A percentile compares a stretch with the other conserved stretches of the same genome.
Conservation (phyloP, 108 stramenopile genomes). For the Nitzschia putrida region DNA sequence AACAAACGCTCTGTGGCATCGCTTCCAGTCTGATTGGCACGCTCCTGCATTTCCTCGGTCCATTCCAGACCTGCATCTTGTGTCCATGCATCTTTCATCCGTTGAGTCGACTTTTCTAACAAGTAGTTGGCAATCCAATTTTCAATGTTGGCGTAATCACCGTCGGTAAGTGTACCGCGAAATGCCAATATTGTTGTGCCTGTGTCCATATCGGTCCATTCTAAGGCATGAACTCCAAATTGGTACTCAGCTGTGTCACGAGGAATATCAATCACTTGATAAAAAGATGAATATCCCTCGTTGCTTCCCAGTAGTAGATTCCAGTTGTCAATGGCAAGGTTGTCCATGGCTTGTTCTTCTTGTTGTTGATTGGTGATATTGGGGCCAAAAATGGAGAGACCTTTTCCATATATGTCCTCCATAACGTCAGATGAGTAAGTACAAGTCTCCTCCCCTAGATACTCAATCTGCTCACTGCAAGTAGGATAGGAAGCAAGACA, state of each 20-base stretch:
- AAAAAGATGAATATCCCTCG: neutral
- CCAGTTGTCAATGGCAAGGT: neutral
- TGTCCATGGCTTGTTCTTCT: conserved; percentile 4
- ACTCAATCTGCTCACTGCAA: conserved; percentile 1
- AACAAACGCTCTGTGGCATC: neutral
- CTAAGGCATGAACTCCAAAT: conserved; percentile 11
- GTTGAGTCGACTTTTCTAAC: conserved; percentile 11
- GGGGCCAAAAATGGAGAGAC: conserved; percentile 9
- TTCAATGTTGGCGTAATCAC: conserved; percentile 24
- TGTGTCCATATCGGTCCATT: conserved; percentile 1
- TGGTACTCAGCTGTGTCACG: conserved; percentile 7
- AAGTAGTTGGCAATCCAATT: conserved; percentile 12
- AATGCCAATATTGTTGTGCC: conserved; percentile 8
- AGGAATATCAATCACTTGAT: neutral
- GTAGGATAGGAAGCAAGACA: conserved; percentile 18
- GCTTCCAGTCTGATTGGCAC: neutral
- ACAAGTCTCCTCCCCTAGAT: neutral
- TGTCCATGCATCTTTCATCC: conserved; percentile 13
- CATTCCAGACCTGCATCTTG: conserved; percentile 10
- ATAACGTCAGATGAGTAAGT: neutral
- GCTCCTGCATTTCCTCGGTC: conserved; percentile 15
- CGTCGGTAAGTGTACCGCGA: conserved; percentile 11
- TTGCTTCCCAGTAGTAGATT: neutral
- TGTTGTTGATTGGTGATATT: conserved; percentile 14
- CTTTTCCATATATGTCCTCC: neutral